Evolutionary conservation across 345 rosid species (phyloP), one percentile per base, ranked within the genome.

Genomic region (Citrus trifoliata): DNA sequence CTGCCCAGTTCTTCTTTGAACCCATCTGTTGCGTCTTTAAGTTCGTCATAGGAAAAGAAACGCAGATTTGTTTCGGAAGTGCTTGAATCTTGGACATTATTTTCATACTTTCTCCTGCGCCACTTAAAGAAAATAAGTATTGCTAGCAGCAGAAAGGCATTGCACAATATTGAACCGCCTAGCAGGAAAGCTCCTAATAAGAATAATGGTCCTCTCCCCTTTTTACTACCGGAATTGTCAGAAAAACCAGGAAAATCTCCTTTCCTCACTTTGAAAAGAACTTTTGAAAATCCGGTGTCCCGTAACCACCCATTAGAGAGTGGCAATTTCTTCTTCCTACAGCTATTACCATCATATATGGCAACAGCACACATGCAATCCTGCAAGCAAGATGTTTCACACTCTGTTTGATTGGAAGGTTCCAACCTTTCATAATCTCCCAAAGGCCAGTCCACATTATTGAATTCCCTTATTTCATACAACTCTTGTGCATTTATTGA

Each of bases 1-100:
- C 81, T 82, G 22, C 87, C 87, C 0, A 84, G 56, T 70, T 81
- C 77, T 79, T 84, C 85, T 67, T n/a, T 79, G 67, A 84, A 84
- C 30, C 78, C 72, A 10, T 76, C 48, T 16, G 84, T 83, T 24
- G 81, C 83, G 30, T 77, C 74, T 56, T 69, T 27, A 1, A 83
- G 81, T 28, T 83, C 83, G 70, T 46, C 19, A 67, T 74, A 70
- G 46, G 77, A 55, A 56, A 83, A 83, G 65, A 10, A 55, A 46
- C 35, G 79, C 81, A 83, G 5, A 73, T 77, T 83, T 13, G 81
- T 27, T 42, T 64, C 76, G 19, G 25, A 71, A 66, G 6, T 18
- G 55, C 27, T 56, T 6, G 77, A 55, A 40, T 58, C 55, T 19
- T 66, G 25, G 27, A 27, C 46, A 7, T 22, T 38, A 4, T 51